Evolutionary conservation across 1,284 basidiomycete genomes (phyloP), one percentile per base, ranked within the genome.

Genomic region (Ustilago tritici): DNA sequence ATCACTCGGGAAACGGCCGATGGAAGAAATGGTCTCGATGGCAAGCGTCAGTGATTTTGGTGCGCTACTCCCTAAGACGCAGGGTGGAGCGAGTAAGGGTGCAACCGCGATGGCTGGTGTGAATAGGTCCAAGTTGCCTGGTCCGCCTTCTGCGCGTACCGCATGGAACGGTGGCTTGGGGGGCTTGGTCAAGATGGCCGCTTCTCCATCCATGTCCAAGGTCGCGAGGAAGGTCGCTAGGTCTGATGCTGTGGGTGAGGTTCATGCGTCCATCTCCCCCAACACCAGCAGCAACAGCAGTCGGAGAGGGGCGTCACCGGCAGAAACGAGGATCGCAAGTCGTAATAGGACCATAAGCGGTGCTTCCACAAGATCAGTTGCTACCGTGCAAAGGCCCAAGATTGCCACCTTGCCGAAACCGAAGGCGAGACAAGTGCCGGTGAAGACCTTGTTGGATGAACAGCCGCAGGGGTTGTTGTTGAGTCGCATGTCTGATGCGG

Each of bases 41-140:
- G 47, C 55, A 41, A 56, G 56, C 40, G 56, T 68, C 35, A 73
- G 58, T 41, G 72, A 75, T 49, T 75, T 75, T 66, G 72, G 72
- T n/a, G 40, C 52, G 1, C 19, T 64, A 46, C n/a, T 46, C 17
- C 8, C 9, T 4, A 53, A 58, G 28, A 46, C 41, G 6, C 32
- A n/a, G 10, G 41, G 40, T n/a, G 28, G 35, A 19, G 50, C 58
- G 19, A 53, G n/a, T 3, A 28, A 28, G 3, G 3, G 3, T 28
- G 23, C 23, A 28, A 28, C 23, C 23, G 23, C 23, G 23, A 28
- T 28, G 23, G 23, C 3, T 28, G 3, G 23, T 28, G 3, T 28
- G 3, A 28, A 28, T 28, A 56, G 63, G 15, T 46, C 43, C 28
- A 72, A 71, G 50, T 56, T 77, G 0, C 70, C 70, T 2, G 74